These are phyloP conservation scores for Candolleomyces efflorescens DNA, from an alignment of 768 basidiomycete genomes.

Conservation along the genomic window DNA sequence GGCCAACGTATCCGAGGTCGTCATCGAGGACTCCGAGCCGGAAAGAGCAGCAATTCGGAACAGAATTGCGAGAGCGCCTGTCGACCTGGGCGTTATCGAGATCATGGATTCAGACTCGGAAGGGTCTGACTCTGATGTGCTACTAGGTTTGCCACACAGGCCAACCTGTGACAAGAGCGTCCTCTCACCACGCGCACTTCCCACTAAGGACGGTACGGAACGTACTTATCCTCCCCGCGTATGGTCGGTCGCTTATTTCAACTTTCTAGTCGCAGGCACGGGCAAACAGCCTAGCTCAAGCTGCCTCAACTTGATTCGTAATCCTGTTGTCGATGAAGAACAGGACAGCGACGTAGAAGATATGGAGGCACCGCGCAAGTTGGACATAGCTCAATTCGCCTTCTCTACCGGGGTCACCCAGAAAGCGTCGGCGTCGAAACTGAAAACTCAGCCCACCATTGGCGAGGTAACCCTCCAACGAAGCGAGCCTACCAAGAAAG, in stretches of 20 bases:
- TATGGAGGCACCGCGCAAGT: not conserved
- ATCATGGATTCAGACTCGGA: slow-evolving; percentile 18
- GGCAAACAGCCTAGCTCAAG: not conserved
- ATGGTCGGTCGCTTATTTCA: too few species aligned
- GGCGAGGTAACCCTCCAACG: not conserved
- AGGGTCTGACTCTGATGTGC: not conserved
- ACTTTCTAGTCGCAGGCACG: too few species aligned
- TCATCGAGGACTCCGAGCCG: slow-evolving; percentile 70
- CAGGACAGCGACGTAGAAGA: not conserved
- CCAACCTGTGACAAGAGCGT: not conserved
- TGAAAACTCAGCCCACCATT: not conserved
- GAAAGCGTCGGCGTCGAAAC: not conserved
- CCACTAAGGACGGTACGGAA: too few species aligned
- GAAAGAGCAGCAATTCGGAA: slow-evolving; percentile 45
- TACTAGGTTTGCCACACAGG: not conserved
- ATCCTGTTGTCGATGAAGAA: not conserved
- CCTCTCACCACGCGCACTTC: too few species aligned
- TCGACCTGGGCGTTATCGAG: slow-evolving; percentile 16
- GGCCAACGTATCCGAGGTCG: slow-evolving; percentile 22
- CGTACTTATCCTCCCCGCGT: too few species aligned
- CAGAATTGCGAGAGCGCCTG: slow-evolving; percentile 9
- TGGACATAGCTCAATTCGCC: slow-evolving; percentile 1
- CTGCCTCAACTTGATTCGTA: not conserved
- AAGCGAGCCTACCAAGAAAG: slow-evolving; percentile 11
- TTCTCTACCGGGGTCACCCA: not conserved